Base-by-base conservation (phyloP, 768 basidiomycete genomes). In the Auricularia cornea region DNA sequence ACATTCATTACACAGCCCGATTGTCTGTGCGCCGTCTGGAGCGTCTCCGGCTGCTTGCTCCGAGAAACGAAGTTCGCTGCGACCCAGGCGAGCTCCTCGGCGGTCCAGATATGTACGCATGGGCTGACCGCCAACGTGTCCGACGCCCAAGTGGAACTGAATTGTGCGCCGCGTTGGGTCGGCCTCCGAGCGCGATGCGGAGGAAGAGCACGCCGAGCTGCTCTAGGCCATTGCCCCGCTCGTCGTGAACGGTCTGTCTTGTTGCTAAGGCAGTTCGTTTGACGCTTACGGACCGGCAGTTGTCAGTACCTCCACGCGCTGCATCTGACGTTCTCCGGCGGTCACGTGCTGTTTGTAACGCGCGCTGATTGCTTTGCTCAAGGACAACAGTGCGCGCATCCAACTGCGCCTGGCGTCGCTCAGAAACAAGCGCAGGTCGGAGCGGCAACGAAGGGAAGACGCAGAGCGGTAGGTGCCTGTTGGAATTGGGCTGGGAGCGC, bases 211-310 rank as follows among this genome's bases (percentile, higher is more conserved):
- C 62, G 82, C 86, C 68, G 81, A 84, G 61, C 67, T 86, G 68
- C 76, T 80, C 66, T 81, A 84, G 51, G 81, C 79, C 5, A 81
- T 87, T 1, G 66, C 77, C 59, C 70, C 78, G 60, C 69, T 87
- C 51, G 77, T 84, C 20, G 77, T 84, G 71, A 85, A 83, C 83
- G 82, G 86, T 86, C 67, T 41, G 82, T 35, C 14, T 28, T n/a
- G 40, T 32, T 4, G 11, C 44, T 4, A 20, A 8, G 35, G 11
- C 11, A 5, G 2, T n/a, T 48, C 11, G 12, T 11, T 11, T 20
- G 18, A 48, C 6, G 23, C 44, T 48, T 10, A 48, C 44, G 23
- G 18, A 20, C 5, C 12, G 5, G 23, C 44, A 48, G 44, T 48
- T 1, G 44, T 2, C 44, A 14, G 3, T 20, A 23, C 12, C 18